phyloP scores from a whole-genome alignment of 2,329 filamentous ascomycete genomes.

The Metarhizium album region DNA sequence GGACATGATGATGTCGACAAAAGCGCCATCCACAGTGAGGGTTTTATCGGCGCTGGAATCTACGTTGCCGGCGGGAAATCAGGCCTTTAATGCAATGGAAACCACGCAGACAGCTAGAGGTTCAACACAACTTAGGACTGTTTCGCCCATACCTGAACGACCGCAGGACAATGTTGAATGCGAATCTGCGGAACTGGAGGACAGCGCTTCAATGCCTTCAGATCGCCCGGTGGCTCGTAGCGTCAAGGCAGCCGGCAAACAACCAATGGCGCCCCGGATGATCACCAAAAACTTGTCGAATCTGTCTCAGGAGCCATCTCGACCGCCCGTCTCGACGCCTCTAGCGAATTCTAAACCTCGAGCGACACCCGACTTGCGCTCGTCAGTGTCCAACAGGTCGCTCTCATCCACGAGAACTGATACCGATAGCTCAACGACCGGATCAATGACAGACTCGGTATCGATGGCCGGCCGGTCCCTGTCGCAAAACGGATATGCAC shows the following conservation, averaged over 20 bases:
- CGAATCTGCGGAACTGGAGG: slow-evolving; percentile 1
- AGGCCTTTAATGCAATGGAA: slow-evolving; percentile 32
- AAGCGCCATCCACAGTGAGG: slow-evolving; percentile 17
- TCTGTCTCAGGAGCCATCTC: slow-evolving; percentile 1
- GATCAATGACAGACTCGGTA: slow-evolving; percentile 6
- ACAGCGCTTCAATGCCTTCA: not conserved
- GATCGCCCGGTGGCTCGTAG: slow-evolving; percentile 16
- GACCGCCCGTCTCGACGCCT: slow-evolving; percentile 1
- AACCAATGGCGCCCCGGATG: slow-evolving; percentile 20
- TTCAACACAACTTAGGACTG: slow-evolving; percentile 11
- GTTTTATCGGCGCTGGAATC: slow-evolving; percentile 29
- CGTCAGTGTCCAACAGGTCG: slow-evolving; percentile 3
- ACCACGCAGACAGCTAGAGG: slow-evolving; percentile 30
- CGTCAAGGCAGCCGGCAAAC: slow-evolving; percentile 39
- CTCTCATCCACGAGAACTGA: slow-evolving; percentile 2
- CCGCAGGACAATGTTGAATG: slow-evolving; percentile 5
- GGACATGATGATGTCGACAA: slow-evolving; percentile 19
- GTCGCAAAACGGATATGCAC: slow-evolving; percentile 20
- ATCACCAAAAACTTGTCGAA: slow-evolving; percentile 10
- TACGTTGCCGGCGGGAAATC: slow-evolving; percentile 32
- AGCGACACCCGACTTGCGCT: slow-evolving; percentile 1
- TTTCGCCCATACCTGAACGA: slow-evolving; percentile 19
- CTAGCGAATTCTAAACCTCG: slow-evolving; percentile 1
- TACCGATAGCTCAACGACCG: slow-evolving; percentile 4
- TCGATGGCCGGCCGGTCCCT: slow-evolving; percentile 22